Base-by-base conservation (phyloP, 2,329 filamentous ascomycete species). In the Camillea tinctor region DNA sequence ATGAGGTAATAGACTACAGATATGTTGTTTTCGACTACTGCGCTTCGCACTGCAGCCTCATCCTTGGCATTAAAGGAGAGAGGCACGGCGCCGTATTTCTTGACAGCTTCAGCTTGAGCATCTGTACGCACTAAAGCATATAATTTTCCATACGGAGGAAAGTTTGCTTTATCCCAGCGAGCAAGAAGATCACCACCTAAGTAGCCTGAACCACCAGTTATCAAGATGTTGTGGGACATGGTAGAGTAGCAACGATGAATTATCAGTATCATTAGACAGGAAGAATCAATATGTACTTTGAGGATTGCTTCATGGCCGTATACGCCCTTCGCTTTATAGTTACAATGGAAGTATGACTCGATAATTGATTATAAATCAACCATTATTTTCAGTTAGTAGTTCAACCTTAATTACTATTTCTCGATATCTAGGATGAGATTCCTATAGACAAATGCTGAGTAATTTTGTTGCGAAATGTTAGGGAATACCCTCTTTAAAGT, bases 131-230 rank as follows among this genome's bases (percentile, higher is more conserved):
- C 78, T 0, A 83, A 74, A 1, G 80, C 80, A 58, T 75, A 82
- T 1, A 84, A 63, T 20, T 72, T 79, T 21, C 73, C 66, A 61
- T 83, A 77, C 4, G 74, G 48, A 0, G 78, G 77, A 1, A 84
- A 74, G 2, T 71, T 66, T 23, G 75, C 72, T 3, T 60, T 57
- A 1, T 68, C 64, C 60, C 76, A 73, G 5, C 72, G 73, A 8
- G 77, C 75, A 4, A 84, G 77, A 2, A 84, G 69, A 0, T 75
- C 77, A 2, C 82, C 82, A 21, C 82, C 82, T 0, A 84, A 77
- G 58, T 84, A 84, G 22, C 82, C 82, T 0, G 81, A 83, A 24
- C 66, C 80, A 8, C 81, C 82, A 0, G 82, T 84, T 52, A 84
- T 73, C 26, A 83, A 76, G 55, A 83, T 75, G 51, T 79, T 78